A percentile compares a stretch with the other conserved stretches of the same genome.
phyloP scores from a whole-genome alignment of 73 alveolate genomes.

The Paramecium tetraurelia region DNA sequence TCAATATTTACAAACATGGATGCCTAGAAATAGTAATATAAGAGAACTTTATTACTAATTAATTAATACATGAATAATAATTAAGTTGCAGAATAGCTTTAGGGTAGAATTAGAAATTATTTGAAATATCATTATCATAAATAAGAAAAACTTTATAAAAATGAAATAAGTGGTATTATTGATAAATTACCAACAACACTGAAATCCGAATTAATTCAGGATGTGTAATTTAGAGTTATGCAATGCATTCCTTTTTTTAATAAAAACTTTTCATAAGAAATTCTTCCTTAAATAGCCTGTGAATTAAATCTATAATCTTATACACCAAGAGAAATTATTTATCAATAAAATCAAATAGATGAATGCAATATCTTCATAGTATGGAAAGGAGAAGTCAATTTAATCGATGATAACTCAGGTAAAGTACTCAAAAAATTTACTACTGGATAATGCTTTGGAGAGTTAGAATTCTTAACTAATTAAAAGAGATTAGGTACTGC shows the following conservation, averaged over 20 bases:
- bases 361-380: neutral
- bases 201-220: neutral
- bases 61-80: constrained; percentile 11
- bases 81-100: neutral
- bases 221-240: constrained; percentile 31
- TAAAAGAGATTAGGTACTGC: neutral
- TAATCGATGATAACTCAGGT: neutral
- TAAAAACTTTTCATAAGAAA: neutral
- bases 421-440: neutral
- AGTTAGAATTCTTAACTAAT: neutral
- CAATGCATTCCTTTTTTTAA: constrained; percentile 2
- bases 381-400: constrained; percentile 15
- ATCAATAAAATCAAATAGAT: neutral
- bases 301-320: neutral
- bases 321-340: neutral
- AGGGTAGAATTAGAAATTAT: constrained; percentile 19
- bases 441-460: constrained; percentile 25
- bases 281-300: neutral
- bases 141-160: neutral
- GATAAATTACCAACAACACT: neutral
- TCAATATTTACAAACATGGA: constrained; percentile 37
- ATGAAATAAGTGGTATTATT: neutral
- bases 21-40: neutral
- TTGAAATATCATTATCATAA: neutral
- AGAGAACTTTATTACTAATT: neutral